Percentiles rank a stretch among this genome's conserved stretches.
phyloP scores from a whole-genome alignment of 148 eudicot species.

The Camellia japonica region DNA sequence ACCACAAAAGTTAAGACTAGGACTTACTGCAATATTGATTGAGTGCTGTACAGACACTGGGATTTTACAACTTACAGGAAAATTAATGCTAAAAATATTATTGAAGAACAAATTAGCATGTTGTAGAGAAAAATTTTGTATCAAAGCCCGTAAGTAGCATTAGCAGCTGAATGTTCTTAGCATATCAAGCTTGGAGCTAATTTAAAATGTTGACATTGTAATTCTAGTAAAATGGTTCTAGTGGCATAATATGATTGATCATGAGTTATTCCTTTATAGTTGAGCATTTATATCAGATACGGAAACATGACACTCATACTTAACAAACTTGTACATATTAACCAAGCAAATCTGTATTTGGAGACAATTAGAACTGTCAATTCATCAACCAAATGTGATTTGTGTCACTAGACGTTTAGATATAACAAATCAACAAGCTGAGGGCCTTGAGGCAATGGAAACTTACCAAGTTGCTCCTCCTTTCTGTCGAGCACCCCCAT shows the following conservation, averaged over 20 bases:
- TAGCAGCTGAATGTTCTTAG: background rate
- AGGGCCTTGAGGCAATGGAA: background rate
- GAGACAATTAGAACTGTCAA: background rate
- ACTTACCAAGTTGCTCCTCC: slow-evolving; percentile 88
- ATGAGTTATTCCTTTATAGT: background rate
- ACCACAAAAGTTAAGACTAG: background rate
- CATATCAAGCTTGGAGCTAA: background rate
- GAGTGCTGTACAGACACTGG: background rate
- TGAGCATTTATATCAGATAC: slow-evolving; percentile 1
- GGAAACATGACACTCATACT: background rate
- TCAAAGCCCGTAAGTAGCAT: background rate
- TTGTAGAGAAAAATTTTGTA: background rate
- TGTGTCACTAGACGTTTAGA: background rate
- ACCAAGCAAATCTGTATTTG: background rate
- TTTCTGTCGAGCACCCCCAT: slow-evolving; percentile 67
- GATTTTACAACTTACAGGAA: too few species aligned
- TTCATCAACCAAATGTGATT: background rate
- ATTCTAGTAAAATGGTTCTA: background rate
- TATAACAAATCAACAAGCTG: background rate
- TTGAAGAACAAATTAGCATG: background rate
- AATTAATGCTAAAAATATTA: background rate
- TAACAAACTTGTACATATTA: background rate
- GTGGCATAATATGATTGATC: background rate
- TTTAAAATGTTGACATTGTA: background rate
- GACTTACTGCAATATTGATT: background rate